A percentile compares a stretch with the other conserved stretches of the same genome.
These are phyloP conservation scores for Diaporthe velutina DNA, from an alignment of 2,329 filamentous ascomycete species.

Conservation along the genomic window DNA sequence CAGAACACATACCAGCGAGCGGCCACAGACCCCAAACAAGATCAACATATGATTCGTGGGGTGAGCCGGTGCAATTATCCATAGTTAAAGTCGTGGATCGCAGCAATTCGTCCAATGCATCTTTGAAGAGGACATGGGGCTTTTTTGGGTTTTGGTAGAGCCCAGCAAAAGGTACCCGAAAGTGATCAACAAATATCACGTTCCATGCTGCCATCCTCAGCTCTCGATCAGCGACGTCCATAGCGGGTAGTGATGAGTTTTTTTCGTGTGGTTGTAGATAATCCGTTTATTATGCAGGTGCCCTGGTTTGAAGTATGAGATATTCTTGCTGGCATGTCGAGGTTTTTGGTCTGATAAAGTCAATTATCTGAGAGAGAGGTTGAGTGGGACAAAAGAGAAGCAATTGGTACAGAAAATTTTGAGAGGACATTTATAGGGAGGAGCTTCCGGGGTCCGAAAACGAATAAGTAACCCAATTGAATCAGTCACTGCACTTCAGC, in stretches of 20 bases:
- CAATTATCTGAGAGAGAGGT: no score
- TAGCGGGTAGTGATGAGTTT: neutral
- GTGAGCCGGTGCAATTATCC: neutral
- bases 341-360: neutral
- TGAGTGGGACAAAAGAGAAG: neutral
- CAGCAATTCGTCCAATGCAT: neutral
- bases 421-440: neutral
- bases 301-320: neutral
- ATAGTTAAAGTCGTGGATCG: neutral
- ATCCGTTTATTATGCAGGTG: neutral
- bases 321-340: neutral
- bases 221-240: constrained; percentile 9
- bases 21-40: constrained; percentile 4
- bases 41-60: neutral
- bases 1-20: neutral
- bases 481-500: neutral
- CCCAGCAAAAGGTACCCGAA: constrained; percentile 7
- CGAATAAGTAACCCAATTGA: neutral
- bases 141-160: neutral
- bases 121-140: neutral
- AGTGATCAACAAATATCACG: neutral
- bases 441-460: neutral
- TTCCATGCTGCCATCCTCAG: constrained; percentile 19
- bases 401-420: neutral
- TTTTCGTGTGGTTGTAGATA: neutral